Conservation (phyloP, 768 basidiomycete genomes). For the Amanita rimosa region DNA sequence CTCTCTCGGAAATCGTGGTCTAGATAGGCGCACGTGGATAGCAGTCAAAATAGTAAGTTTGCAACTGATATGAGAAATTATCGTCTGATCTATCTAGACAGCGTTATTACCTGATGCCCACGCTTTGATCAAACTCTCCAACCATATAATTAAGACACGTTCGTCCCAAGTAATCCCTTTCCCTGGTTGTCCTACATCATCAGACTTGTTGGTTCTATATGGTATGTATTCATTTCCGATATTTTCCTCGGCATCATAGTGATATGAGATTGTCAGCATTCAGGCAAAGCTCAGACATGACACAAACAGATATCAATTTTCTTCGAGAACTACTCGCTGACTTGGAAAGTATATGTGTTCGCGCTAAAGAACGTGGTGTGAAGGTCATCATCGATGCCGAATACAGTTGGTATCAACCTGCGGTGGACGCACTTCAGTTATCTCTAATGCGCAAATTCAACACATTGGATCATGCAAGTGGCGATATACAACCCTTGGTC, state of each 20-base stretch:
- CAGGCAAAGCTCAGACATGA: conserved; percentile 20
- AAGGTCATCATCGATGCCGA: conserved; percentile 80
- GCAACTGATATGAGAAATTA: background rate
- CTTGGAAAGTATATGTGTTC: conserved; percentile 51
- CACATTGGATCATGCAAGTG: conserved; percentile 16
- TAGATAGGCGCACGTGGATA: conserved; percentile 62
- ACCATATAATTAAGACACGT: conserved; percentile 38
- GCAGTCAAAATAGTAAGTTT: conserved; percentile 65
- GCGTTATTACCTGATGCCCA: conserved; percentile 57
- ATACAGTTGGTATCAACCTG: conserved; percentile 62
- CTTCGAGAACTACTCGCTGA: conserved; percentile 53
- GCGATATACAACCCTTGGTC: conserved; percentile 44
- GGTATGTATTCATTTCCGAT: background rate
- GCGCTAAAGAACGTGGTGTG: conserved; percentile 50
- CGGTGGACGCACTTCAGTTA: conserved; percentile 70
- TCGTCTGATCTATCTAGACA: conserved; percentile 27
- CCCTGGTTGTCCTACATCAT: conserved; percentile 53
- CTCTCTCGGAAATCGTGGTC: conserved; percentile 13
- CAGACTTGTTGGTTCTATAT: conserved; percentile 47
- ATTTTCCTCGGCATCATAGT: background rate
- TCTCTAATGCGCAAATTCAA: conserved; percentile 76
- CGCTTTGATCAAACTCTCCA: conserved; percentile 51
- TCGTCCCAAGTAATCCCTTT: conserved; percentile 34
- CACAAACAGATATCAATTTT: conserved; percentile 43
- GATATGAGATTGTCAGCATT: background rate